phyloP scores from a whole-genome alignment of 257 asterid genomes.

The Coffea canephora region DNA sequence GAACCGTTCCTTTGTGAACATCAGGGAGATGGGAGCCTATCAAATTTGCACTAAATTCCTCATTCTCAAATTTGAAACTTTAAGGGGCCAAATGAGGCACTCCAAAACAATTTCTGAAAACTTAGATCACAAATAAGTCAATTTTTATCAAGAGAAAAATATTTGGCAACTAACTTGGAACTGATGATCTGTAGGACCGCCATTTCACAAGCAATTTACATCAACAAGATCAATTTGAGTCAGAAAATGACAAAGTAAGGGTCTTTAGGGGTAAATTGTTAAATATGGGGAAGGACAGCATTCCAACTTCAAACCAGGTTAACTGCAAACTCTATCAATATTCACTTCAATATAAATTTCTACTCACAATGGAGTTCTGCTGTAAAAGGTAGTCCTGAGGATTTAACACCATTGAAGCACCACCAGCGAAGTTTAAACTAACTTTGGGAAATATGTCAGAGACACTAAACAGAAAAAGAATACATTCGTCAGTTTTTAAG shows the following conservation, averaged over 20 bases:
- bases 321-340: not conserved
- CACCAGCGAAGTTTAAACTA: conserved; percentile 79
- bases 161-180: not conserved
- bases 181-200: not conserved
- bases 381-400: conserved; percentile 92
- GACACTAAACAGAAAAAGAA: conserved; percentile 38
- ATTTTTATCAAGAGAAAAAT: not conserved
- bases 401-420: conserved; percentile 75
- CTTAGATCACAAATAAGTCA: not conserved
- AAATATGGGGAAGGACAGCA: not conserved
- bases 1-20: not conserved
- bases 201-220: not conserved
- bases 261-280: not conserved
- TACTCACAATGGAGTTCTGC: conserved; percentile 85
- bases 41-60: not conserved
- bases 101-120: not conserved
- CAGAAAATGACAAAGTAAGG: not conserved
- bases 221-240: not conserved
- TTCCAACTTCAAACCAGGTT: not conserved
- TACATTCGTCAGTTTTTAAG: not conserved
- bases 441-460: conserved; percentile 73
- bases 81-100: too few species aligned
- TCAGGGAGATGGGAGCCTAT: not conserved
- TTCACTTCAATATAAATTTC: not conserved
- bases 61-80: not conserved